Percentiles rank a stretch among this genome's conserved stretches.
These are phyloP conservation scores for Venturia pyrina DNA, from an alignment of 2,329 filamentous ascomycete genomes.

Conservation along the genomic window DNA sequence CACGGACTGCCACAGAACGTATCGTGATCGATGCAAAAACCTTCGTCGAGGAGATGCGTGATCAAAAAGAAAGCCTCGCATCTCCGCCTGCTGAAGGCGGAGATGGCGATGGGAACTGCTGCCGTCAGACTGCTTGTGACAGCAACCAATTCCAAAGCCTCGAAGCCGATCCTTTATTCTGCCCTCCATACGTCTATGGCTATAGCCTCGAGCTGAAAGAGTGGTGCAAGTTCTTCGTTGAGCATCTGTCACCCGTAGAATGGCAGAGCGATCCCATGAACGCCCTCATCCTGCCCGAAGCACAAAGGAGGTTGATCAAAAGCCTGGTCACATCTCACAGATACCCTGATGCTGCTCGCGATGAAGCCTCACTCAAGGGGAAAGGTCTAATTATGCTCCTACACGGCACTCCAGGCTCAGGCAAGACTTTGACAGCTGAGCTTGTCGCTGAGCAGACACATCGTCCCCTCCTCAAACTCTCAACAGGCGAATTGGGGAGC, in stretches of 20 bases:
- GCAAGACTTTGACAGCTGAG: constrained; percentile 19
- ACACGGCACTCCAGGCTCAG: constrained; percentile 18
- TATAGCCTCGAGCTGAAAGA: constrained; percentile 25
- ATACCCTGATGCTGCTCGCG: constrained; percentile 20
- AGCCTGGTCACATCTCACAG: constrained; percentile 21
- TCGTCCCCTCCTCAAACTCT: constrained; percentile 18
- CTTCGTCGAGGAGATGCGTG: constrained; percentile 17
- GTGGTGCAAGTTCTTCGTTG: constrained; percentile 27
- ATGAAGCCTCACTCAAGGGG: constrained; percentile 16
- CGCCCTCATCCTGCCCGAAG: constrained; percentile 21
- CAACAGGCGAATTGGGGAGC: constrained; percentile 37
- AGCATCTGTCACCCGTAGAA: constrained; percentile 20
- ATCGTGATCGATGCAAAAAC: constrained; percentile 21
- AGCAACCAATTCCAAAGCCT: constrained; percentile 12
- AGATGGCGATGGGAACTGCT: constrained; percentile 1
- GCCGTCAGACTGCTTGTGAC: neutral
- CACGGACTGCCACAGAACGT: constrained; percentile 15
- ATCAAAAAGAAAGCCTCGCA: constrained; percentile 12
- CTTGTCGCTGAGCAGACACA: constrained; percentile 19
- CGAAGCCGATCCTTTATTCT: constrained; percentile 19
- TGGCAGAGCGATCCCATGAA: constrained; percentile 25
- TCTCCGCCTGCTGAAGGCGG: neutral
- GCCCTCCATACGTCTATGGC: constrained; percentile 25
- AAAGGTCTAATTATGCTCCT: constrained; percentile 12
- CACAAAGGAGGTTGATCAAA: constrained; percentile 24